Conservation (phyloP, 345 rosid genomes). For the Noccaea bulbosa region DNA sequence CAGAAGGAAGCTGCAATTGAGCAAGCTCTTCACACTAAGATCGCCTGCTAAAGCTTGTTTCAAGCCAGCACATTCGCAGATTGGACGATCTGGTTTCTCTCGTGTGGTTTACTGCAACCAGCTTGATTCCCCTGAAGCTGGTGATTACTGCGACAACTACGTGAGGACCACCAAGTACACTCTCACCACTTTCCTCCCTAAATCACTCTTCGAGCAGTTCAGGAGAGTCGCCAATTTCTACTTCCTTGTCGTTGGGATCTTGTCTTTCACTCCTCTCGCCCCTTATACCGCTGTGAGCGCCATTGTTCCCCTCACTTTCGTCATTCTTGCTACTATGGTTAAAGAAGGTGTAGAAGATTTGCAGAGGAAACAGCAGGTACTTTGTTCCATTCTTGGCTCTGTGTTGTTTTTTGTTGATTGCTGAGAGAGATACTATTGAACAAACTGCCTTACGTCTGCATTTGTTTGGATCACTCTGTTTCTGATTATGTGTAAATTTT, state of each 20-base stretch:
- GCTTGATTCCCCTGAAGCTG: constrained; percentile 61
- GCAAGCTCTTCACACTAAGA: constrained; percentile 71
- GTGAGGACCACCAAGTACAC: constrained; percentile 83
- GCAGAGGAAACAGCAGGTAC: constrained; percentile 83
- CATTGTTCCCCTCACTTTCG: constrained; percentile 71
- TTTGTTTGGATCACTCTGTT: neutral
- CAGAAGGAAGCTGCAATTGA: constrained; percentile 63
- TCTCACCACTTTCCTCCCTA: constrained; percentile 73
- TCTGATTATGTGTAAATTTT: neutral
- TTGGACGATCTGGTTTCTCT: constrained; percentile 84
- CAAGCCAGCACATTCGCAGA: constrained; percentile 68
- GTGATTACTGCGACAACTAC: constrained; percentile 59
- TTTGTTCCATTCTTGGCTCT: neutral
- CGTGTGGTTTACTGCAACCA: constrained; percentile 82
- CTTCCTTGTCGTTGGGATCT: constrained; percentile 72
- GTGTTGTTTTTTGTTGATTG: constrained; percentile 4
- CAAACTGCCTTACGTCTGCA: neutral
- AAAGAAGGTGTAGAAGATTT: constrained; percentile 94
- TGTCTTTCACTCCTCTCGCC: constrained; percentile 75
- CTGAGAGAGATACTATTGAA: neutral
- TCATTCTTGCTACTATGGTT: constrained; percentile 77
- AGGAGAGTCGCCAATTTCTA: constrained; percentile 91
- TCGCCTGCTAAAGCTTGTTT: constrained; percentile 66
- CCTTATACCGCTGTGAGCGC: constrained; percentile 75
- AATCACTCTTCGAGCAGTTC: constrained; percentile 93